These are phyloP conservation scores for Cyamopsis tetragonoloba DNA, from an alignment of 306 rosid species.

Conservation along the genomic window DNA sequence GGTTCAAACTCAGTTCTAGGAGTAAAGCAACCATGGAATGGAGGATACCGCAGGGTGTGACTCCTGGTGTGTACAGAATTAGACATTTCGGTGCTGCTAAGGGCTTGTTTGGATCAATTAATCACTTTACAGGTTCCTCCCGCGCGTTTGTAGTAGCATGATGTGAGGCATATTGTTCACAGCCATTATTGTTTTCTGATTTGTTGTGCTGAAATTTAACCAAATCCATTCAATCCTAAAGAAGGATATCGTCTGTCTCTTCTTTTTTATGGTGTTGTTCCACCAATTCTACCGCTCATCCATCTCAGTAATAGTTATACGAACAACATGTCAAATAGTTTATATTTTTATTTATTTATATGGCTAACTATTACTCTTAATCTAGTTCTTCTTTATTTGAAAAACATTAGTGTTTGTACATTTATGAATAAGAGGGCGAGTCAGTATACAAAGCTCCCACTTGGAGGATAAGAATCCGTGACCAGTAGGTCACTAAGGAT, in stretches of 20 bases:
- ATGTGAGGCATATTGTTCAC: not conserved
- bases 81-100: constrained; percentile 87
- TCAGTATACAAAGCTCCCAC: too few relatives aligned
- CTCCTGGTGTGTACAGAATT: constrained; percentile 70
- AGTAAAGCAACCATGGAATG: constrained; percentile 84
- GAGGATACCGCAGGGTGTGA: constrained; percentile 60
- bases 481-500: too few relatives aligned
- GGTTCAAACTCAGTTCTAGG: constrained; percentile 49
- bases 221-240: not conserved
- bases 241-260: not conserved
- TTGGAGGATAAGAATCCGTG: too few relatives aligned
- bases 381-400: too few relatives aligned
- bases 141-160: constrained; percentile 71
- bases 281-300: not conserved
- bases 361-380: too few relatives aligned
- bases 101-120: constrained; percentile 55
- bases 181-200: not conserved
- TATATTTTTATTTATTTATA: too few relatives aligned
- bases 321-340: too few relatives aligned
- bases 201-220: not conserved
- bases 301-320: too few relatives aligned
- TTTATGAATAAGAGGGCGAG: too few relatives aligned
- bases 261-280: not conserved
- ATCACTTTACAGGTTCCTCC: constrained; percentile 79
- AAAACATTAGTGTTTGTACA: too few relatives aligned